These are phyloP conservation scores for Danielia reshetovae DNA, from an alignment of 805 yeast genomes.

Conservation along the genomic window DNA sequence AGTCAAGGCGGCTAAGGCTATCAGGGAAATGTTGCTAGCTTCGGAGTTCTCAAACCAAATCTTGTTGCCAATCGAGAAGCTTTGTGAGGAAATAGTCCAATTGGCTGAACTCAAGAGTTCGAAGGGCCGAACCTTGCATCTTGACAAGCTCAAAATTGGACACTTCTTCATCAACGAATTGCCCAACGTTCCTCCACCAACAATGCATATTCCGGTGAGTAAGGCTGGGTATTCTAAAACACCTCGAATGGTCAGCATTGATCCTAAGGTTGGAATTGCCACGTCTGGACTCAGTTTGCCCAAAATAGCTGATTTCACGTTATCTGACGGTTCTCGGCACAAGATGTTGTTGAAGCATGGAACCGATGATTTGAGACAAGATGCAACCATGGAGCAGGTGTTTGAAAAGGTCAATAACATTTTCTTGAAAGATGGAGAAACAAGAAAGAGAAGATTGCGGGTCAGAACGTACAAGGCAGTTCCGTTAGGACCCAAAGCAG, in stretches of 20 bases:
- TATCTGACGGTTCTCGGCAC: conserved; percentile 57
- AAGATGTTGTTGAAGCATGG: conserved; percentile 76
- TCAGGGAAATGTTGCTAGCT: conserved; percentile 41
- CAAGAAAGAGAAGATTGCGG: conserved; percentile 53
- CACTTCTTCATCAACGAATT: conserved; percentile 47
- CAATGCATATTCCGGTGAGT: conserved; percentile 43
- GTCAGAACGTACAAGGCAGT: conserved; percentile 85
- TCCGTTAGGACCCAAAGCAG: conserved; percentile 84
- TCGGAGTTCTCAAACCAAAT: conserved; percentile 22
- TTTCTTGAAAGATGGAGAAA: conserved; percentile 50
- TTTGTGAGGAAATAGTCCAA: conserved; percentile 48
- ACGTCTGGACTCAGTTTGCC: conserved; percentile 85
- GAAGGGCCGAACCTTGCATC: conserved; percentile 27
- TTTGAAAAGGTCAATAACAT: conserved; percentile 79
- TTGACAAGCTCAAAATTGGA: conserved; percentile 39
- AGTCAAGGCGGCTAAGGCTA: conserved; percentile 44
- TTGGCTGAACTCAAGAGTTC: conserved; percentile 47
- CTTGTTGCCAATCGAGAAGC: conserved; percentile 42
- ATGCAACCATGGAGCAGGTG: conserved; percentile 96
- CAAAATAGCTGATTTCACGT: conserved; percentile 56
- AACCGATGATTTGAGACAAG: conserved; percentile 90
- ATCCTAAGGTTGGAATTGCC: conserved; percentile 54
- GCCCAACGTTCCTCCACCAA: conserved; percentile 66
- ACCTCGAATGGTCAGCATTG: conserved; percentile 46
- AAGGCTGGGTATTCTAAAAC: conserved; percentile 40